Evolutionary conservation across 805 yeast genomes (phyloP).

Genomic region (Sugiyamaella smithiae): DNA sequence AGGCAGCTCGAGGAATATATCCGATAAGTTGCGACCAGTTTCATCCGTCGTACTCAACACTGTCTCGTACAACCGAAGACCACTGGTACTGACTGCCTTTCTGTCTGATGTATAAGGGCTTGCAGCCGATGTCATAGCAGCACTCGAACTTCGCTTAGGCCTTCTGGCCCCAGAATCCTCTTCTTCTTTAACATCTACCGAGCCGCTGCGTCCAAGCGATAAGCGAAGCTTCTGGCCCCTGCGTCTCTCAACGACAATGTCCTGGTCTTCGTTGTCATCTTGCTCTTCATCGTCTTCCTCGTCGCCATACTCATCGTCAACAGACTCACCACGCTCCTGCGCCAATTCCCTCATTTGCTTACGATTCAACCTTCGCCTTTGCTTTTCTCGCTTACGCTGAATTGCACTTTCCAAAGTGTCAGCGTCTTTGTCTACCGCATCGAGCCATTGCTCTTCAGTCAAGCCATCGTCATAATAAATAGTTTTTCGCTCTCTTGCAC

Average conservation of each 20-base stretch:
- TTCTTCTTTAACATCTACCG: slow-evolving; percentile 11
- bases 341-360: slow-evolving; percentile 15
- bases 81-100: not conserved
- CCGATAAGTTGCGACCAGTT: slow-evolving; percentile 41
- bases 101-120: not conserved
- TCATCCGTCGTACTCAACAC: slow-evolving; percentile 35
- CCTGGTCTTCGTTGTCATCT: slow-evolving; percentile 9
- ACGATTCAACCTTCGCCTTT: slow-evolving; percentile 8
- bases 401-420: slow-evolving; percentile 56
- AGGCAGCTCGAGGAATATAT: slow-evolving; percentile 62
- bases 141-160: not conserved
- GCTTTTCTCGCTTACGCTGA: slow-evolving; percentile 37
- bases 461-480: slow-evolving; percentile 75
- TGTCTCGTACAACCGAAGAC: slow-evolving; percentile 17
- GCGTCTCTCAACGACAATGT: not conserved
- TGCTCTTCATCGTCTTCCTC: slow-evolving; percentile 21
- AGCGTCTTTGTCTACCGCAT: slow-evolving; percentile 54
- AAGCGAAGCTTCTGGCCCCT: not conserved
- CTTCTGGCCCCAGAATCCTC: slow-evolving; percentile 9
- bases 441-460: slow-evolving; percentile 90
- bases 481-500: slow-evolving; percentile 72
- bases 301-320: slow-evolving; percentile 7
- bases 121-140: not conserved
- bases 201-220: not conserved
- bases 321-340: slow-evolving; percentile 15